Evolutionary conservation across 768 basidiomycete species (phyloP).

Genomic region (Lactarius vividus): DNA sequence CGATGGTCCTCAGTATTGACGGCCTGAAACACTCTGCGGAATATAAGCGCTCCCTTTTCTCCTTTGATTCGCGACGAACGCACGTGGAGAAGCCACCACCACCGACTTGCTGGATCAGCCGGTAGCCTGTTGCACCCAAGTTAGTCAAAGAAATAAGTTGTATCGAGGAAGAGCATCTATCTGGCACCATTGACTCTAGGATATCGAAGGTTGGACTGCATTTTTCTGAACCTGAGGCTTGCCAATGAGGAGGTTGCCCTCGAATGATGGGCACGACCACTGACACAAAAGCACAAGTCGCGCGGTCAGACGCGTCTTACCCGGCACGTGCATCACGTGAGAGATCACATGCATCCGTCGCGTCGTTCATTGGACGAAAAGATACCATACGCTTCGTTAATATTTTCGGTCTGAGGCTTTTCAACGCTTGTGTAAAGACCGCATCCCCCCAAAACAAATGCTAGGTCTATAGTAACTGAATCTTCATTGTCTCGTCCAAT

Average conservation of each 20-base stretch:
- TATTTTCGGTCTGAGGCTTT: neutral
- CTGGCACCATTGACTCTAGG: constrained; percentile 26
- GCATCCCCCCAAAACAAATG: too few relatives aligned
- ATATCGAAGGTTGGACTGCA: constrained; percentile 22
- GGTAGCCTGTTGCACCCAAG: constrained; percentile 49
- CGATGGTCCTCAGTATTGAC: constrained; percentile 62
- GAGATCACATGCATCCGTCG: neutral
- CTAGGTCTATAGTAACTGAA: neutral
- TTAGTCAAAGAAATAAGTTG: neutral
- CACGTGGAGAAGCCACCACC: constrained; percentile 88
- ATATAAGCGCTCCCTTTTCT: neutral
- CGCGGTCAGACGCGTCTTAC: neutral
- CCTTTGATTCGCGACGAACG: neutral
- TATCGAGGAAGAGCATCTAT: neutral
- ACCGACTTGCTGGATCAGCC: constrained; percentile 72
- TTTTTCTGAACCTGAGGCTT: neutral
- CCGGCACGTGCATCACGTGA: constrained; percentile 5
- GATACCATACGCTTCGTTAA: neutral
- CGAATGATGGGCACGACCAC: neutral
- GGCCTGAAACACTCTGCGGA: constrained; percentile 75
- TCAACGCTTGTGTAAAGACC: neutral
- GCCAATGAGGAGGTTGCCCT: neutral
- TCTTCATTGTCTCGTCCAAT: neutral
- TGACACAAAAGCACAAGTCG: neutral
- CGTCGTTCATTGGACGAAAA: neutral